Evolutionary conservation across 164 flowering plant species (phyloP).

Genomic region (Dillenia turbinata): DNA sequence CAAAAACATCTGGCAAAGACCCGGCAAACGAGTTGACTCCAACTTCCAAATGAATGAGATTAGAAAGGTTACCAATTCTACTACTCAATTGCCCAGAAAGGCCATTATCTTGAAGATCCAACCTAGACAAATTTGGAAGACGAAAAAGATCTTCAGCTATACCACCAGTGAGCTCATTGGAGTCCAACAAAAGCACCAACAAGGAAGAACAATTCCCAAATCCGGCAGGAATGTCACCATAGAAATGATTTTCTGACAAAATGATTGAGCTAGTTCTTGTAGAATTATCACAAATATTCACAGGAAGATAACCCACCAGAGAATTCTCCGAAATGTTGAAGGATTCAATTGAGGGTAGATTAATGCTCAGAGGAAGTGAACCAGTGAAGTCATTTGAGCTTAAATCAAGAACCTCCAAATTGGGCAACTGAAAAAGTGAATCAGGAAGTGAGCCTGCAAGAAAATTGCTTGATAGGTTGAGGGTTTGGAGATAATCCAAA

Average conservation of each 20-base stretch:
- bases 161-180: constrained; percentile 33
- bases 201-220: constrained; percentile 37
- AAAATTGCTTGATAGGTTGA: constrained; percentile 36
- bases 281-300: constrained; percentile 32
- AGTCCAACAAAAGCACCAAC: constrained; percentile 24
- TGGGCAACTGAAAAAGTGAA: constrained; percentile 20
- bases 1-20: constrained; percentile 46
- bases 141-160: constrained; percentile 38
- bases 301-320: constrained; percentile 25
- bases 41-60: constrained; percentile 45
- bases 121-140: constrained; percentile 17
- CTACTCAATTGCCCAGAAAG: constrained; percentile 36
- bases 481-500: constrained; percentile 31
- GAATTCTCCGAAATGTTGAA: constrained; percentile 39
- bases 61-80: constrained; percentile 44
- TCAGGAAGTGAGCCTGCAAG: constrained; percentile 26
- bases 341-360: constrained; percentile 25
- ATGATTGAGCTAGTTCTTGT: constrained; percentile 20
- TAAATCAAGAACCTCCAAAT: constrained; percentile 29
- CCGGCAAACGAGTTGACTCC: constrained; percentile 50
- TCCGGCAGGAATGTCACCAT: constrained; percentile 30
- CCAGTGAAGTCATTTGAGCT: constrained; percentile 40
- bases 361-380: constrained; percentile 18
- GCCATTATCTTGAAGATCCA: constrained; percentile 38
- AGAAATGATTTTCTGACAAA: constrained; percentile 30